Percentiles rank a stretch among this genome's conserved stretches.
These are phyloP conservation scores for Pythium plurisporium DNA, from an alignment of 352 stramenopile species.

Conservation along the genomic window DNA sequence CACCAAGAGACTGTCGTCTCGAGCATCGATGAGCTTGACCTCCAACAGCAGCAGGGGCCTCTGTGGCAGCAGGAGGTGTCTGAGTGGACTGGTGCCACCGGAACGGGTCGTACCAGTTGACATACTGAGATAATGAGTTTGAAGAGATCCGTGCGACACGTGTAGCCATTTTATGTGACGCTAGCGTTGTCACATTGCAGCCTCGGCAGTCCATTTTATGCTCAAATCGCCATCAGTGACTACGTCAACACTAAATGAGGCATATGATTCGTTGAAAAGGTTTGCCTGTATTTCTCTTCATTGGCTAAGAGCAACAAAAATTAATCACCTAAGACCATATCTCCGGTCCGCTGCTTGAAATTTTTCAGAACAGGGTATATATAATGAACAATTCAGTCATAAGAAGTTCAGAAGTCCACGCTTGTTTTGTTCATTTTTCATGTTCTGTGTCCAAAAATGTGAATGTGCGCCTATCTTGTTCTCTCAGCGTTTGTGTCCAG, in stretches of 20 bases:
- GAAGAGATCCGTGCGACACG: not conserved
- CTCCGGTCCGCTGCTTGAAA: no score
- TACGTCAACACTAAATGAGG: conserved; percentile 7
- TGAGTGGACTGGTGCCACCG: not conserved
- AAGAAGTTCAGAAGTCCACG: no score
- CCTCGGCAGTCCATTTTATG: conserved; percentile 6
- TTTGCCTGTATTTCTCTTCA: no score
- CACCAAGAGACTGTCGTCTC: not conserved
- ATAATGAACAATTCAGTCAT: not conserved
- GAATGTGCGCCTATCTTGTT: no score
- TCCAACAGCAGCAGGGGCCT: not conserved
- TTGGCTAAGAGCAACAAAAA: no score
- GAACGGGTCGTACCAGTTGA: not conserved
- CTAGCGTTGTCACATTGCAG: conserved; percentile 15
- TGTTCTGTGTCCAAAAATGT: no score
- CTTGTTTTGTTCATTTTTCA: no score
- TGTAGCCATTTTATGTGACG: conserved; percentile 25
- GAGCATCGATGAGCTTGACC: not conserved
- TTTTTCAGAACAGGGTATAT: conserved; percentile 7
- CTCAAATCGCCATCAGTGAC: conserved; percentile 2
- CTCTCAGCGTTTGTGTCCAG: no score
- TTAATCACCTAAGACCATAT: not conserved
- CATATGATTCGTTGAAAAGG: not conserved
- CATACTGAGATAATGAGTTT: not conserved
- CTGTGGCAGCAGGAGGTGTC: not conserved